Conservation (phyloP, 306 rosid genomes). For the Arachis stenosperma region DNA sequence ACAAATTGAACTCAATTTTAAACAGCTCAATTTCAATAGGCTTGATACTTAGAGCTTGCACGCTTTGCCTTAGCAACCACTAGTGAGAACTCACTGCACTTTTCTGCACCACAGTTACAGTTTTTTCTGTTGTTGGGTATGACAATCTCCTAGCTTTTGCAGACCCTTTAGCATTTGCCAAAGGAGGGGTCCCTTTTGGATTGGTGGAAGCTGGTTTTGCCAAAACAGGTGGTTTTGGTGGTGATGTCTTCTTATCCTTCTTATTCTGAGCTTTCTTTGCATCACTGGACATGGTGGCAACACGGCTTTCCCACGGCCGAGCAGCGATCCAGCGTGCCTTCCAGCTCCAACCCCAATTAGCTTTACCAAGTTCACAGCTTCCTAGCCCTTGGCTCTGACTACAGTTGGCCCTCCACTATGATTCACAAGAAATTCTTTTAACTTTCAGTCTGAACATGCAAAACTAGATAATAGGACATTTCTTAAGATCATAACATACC, state of each 20-base stretch:
- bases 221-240: slow-evolving; percentile 51
- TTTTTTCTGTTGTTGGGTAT: slow-evolving; percentile 61
- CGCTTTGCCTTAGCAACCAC: slow-evolving; percentile 45
- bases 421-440: slow-evolving; percentile 41
- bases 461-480: slow-evolving; percentile 24
- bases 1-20: slow-evolving; percentile 37
- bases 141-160: slow-evolving; percentile 69
- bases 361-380: slow-evolving; percentile 67
- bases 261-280: slow-evolving; percentile 60
- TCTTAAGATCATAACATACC: slow-evolving; percentile 47
- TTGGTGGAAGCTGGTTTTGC: slow-evolving; percentile 50
- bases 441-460: slow-evolving; percentile 34
- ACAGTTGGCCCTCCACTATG: slow-evolving; percentile 93
- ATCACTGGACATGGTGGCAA: slow-evolving; percentile 42
- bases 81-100: slow-evolving; percentile 44
- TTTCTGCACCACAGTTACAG: slow-evolving; percentile 37
- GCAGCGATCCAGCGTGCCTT: slow-evolving; percentile 98
- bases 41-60: slow-evolving; percentile 36
- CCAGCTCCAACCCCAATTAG: slow-evolving; percentile 99
- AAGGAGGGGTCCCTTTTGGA: slow-evolving; percentile 51
- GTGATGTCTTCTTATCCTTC: slow-evolving; percentile 51
- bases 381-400: slow-evolving; percentile 80
- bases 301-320: slow-evolving; percentile 98
- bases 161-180: slow-evolving; percentile 56
- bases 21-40: slow-evolving; percentile 34